These are phyloP conservation scores for Bjerkandera adusta DNA, from an alignment of 1,284 basidiomycete species.

Conservation along the genomic window DNA sequence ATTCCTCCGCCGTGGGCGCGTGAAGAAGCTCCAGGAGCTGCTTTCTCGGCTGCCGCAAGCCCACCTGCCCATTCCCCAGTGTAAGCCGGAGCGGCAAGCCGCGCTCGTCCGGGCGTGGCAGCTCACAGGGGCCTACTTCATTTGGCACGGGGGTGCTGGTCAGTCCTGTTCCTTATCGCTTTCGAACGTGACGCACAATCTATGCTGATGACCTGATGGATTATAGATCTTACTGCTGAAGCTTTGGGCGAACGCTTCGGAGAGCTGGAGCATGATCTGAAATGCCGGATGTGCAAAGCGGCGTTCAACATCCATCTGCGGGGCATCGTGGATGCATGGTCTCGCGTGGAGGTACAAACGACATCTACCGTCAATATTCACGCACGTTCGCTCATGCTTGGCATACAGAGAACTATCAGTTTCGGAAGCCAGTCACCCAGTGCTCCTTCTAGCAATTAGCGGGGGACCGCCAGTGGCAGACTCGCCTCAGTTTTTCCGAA, in stretches of 20 bases:
- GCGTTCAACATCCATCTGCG: slow-evolving; percentile 58
- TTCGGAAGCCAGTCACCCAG: too few relatives aligned
- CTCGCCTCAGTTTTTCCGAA: too few relatives aligned
- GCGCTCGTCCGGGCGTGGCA: slow-evolving; percentile 34
- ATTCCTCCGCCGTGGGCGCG: slow-evolving; percentile 37
- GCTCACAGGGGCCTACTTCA: slow-evolving; percentile 33
- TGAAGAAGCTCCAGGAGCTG: slow-evolving; percentile 33
- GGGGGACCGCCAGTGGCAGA: too few relatives aligned
- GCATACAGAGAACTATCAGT: too few relatives aligned
- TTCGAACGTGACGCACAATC: too few relatives aligned
- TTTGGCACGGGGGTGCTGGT: slow-evolving; percentile 36
- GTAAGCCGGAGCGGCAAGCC: slow-evolving; percentile 28
- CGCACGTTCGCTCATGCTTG: too few relatives aligned
- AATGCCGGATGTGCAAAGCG: slow-evolving; percentile 44
- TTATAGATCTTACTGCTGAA: not conserved
- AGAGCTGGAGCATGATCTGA: slow-evolving; percentile 19
- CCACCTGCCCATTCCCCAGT: slow-evolving; percentile 29
- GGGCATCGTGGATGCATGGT: slow-evolving; percentile 64
- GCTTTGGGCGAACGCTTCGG: slow-evolving; percentile 4
- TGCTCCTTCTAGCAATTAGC: too few relatives aligned
- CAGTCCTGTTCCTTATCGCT: not conserved
- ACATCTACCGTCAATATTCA: not conserved
- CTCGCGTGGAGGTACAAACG: slow-evolving; percentile 60
- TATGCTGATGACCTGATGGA: not conserved
- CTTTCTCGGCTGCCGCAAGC: slow-evolving; percentile 32